Base-by-base conservation (phyloP, 1,139 yeast species). In the Scheffersomyces insectosa region DNA sequence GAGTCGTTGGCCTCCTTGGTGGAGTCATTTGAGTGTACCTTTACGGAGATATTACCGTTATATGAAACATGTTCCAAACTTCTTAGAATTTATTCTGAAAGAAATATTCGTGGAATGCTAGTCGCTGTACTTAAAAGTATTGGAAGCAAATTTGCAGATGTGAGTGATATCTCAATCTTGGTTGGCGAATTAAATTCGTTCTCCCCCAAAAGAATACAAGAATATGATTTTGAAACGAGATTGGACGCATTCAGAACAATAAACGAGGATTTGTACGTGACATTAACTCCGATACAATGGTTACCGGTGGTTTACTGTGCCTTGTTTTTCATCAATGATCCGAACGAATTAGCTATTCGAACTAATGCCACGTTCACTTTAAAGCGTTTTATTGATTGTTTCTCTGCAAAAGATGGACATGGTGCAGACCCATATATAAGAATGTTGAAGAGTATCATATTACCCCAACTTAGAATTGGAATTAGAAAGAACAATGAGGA, bases 201-300 rank as follows among this genome's bases (percentile, higher is more conserved):
- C 55, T 80, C 90, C 1, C 58, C 63, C 1, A 77, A 69, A 37
- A 76, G 89, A 46, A 68, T 89, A 47, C 85, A 81, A 37, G 89
- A 86, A 50, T 84, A 88, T 35, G 96, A 95, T 64, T 93, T 85
- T 62, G 93, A 83, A 46, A 77, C 77, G 45, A 76, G 96, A 44
- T 68, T 91, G 38, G 71, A 75, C 6, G 89, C 95, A 0, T 93
- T 81, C 62, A 79, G 80, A 42, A 58, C 56, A 15, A 71, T 95
- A 44, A 87, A 83, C 50, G 95, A 88, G 49, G 62, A 60, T 0
- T 54, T 67, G 3, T 88, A 76, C 57, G 12, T 42, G 1, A 48
- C 60, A 0, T 64, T 87, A 11, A 60, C 77, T 0, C 68, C 80
- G 0, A 46, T 63, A 3, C 90, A 89, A 55, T 95, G 99, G 99